A percentile compares a stretch with the other conserved stretches of the same genome.
phyloP scores from a whole-genome alignment of 2,329 filamentous ascomycete species.

The Leptographium galeiforme region DNA sequence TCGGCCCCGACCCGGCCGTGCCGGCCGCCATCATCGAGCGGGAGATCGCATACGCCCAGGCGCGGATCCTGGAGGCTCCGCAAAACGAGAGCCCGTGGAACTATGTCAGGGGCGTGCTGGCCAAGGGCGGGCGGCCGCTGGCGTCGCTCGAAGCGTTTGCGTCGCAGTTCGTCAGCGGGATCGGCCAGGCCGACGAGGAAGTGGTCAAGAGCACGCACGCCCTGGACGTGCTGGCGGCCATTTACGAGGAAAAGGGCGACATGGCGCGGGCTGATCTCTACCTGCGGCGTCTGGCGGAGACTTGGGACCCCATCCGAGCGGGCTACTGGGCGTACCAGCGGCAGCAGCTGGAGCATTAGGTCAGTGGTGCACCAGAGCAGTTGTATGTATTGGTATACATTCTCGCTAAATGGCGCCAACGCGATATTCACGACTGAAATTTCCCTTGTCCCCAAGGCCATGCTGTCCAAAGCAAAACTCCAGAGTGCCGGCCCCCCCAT shows the following conservation, averaged over 20 bases:
- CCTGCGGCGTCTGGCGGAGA: conserved; percentile 60
- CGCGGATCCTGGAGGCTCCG: conserved; percentile 63
- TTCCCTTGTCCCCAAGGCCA: neutral
- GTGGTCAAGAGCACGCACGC: conserved; percentile 50
- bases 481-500: neutral
- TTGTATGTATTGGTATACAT: too few relatives aligned
- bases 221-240: conserved; percentile 59
- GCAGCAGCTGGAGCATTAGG: conserved; percentile 19
- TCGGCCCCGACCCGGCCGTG: conserved; percentile 39
- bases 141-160: conserved; percentile 33
- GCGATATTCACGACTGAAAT: neutral
- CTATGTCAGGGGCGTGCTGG: conserved; percentile 67
- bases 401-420: too few relatives aligned
- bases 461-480: neutral
- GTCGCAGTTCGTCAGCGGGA: conserved; percentile 34
- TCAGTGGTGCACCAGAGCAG: too few relatives aligned
- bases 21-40: conserved; percentile 53
- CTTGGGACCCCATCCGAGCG: conserved; percentile 80
- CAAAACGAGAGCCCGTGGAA: conserved; percentile 95
- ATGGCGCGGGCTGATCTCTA: conserved; percentile 53
- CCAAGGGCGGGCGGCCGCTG: conserved; percentile 45
- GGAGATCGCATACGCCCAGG: conserved; percentile 62
- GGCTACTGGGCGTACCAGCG: conserved; percentile 86
- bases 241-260: conserved; percentile 44
- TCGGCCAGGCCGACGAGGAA: conserved; percentile 32